phyloP scores from a whole-genome alignment of 2,329 filamentous ascomycete genomes.

The Penicillium sp. region DNA sequence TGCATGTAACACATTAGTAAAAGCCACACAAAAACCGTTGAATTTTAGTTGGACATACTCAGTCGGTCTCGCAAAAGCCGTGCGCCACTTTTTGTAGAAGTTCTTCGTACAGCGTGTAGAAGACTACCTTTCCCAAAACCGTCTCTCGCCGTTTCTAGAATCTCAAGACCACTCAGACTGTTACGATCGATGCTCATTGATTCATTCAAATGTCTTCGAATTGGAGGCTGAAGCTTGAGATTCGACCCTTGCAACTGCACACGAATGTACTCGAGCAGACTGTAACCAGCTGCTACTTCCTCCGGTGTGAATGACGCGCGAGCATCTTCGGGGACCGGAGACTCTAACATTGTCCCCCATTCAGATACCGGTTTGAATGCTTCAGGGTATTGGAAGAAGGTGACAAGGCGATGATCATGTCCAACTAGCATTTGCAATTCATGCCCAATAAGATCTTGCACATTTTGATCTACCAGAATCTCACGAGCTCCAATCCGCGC shows the following conservation, averaged over 20 bases:
- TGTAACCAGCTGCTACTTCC: slow-evolving; percentile 74
- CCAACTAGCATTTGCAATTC: slow-evolving; percentile 66
- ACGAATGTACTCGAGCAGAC: slow-evolving; percentile 81
- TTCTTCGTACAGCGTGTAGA: slow-evolving; percentile 83
- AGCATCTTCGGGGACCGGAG: slow-evolving; percentile 59
- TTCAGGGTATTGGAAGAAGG: slow-evolving; percentile 59
- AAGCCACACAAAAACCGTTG: neutral
- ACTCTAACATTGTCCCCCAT: slow-evolving; percentile 78
- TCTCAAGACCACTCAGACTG: slow-evolving; percentile 83
- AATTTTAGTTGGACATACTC: slow-evolving; percentile 48
- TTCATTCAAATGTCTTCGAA: slow-evolving; percentile 70
- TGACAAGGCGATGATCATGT: slow-evolving; percentile 73
- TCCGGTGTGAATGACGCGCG: slow-evolving; percentile 60
- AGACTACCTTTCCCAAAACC: slow-evolving; percentile 77
- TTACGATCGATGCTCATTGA: slow-evolving; percentile 91
- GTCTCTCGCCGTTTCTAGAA: slow-evolving; percentile 81
- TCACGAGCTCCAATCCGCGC: slow-evolving; percentile 82
- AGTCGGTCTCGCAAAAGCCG: slow-evolving; percentile 81
- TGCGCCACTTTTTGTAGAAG: slow-evolving; percentile 87
- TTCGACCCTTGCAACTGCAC: slow-evolving; percentile 73
- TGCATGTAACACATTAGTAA: slow-evolving; percentile 30
- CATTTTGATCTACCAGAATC: slow-evolving; percentile 70
- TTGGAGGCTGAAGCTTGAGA: slow-evolving; percentile 80
- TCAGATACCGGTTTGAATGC: slow-evolving; percentile 55
- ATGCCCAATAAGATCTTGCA: slow-evolving; percentile 60